These are phyloP conservation scores for Penicillium maclennaniae DNA, from an alignment of 495 filamentous ascomycete genomes.

Conservation along the genomic window DNA sequence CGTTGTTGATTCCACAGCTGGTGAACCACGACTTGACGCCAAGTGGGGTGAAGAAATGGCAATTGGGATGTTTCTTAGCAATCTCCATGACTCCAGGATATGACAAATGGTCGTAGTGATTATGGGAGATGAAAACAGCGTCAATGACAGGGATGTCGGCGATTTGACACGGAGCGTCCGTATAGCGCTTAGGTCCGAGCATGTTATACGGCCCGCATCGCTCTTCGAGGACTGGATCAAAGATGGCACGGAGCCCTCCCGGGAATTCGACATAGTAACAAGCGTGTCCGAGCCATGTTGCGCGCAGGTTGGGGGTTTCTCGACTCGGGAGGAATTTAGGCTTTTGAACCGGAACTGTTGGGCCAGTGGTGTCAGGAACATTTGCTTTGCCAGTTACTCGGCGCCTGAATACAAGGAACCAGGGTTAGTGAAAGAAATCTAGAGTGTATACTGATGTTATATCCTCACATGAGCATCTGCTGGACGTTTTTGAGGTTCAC, in stretches of 20 bases:
- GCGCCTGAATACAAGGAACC: conserved; percentile 41
- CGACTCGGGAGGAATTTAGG: conserved; percentile 67
- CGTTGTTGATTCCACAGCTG: conserved; percentile 59
- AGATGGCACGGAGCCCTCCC: conserved; percentile 79
- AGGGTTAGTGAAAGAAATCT: neutral
- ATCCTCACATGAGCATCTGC: conserved; percentile 24
- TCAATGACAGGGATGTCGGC: conserved; percentile 81
- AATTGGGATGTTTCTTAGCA: conserved; percentile 66
- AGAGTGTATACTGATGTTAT: neutral
- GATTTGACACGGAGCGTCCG: conserved; percentile 71
- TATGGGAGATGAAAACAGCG: conserved; percentile 86
- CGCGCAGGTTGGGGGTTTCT: conserved; percentile 60
- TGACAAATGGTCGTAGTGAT: conserved; percentile 91
- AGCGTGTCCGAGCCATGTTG: conserved; percentile 96
- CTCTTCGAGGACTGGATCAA: conserved; percentile 92
- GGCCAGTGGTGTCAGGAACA: conserved; percentile 58
- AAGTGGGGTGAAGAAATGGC: conserved; percentile 83
- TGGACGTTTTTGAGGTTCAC: conserved; percentile 11
- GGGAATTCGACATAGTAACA: conserved; percentile 95
- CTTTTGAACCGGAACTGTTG: conserved; percentile 62
- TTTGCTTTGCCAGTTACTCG: conserved; percentile 56
- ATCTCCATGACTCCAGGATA: conserved; percentile 70
- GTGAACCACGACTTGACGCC: conserved; percentile 88
- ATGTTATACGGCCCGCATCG: conserved; percentile 75
- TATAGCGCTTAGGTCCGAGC: conserved; percentile 76